Evolutionary conservation across 129 eudicot species (phyloP), one percentile per base, ranked within the genome.

Genomic region (Glebionis coronaria): DNA sequence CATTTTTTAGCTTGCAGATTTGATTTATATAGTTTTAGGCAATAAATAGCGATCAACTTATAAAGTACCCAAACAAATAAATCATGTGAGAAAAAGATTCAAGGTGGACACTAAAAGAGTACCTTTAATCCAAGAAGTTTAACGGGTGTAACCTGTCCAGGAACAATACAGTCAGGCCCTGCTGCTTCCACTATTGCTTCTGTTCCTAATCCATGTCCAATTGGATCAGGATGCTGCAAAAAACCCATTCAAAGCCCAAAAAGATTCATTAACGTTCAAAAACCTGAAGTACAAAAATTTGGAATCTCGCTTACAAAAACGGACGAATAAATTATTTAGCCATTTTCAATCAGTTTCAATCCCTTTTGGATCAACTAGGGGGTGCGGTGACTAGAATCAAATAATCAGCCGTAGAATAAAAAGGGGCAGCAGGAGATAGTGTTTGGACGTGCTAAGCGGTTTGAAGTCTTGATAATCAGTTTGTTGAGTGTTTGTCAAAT

Each of bases 81-180:
- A 4, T 16, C 50, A 35, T 1, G 42, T 35, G 7, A 35, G 9
- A 35, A 35, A 13, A 44, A 53, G 44, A 31, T 1, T 38, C 6
- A 54, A 55, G 3, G 7, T 40, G 61, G n/a, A 54, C 15, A 14
- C 51, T 5, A 64, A 13, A 55, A 78, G 53, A 66, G 1, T 12
- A 53, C 98, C 96, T 92, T 92, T 44, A 92, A 57, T 59, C 98
- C 98, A 66, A 88, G 95, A 67, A 92, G 72, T 72, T 77, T 88
- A 63, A 92, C 66, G 0, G 98, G 96, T 15, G 81, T 59, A 74
- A 47, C 21, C 76, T 85, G 98, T 25, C 98, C 98, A 38, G 98
- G 98, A 56, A 92, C 83, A 74, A 92, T 82, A 82, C 98, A 92
- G 4, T 92, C 98, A 27, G 96, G 98, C 44, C 98, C 98, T n/a